Evolutionary conservation across 2,329 filamentous ascomycete genomes (phyloP).

Genomic region (Aureobasidium leucospermi): DNA sequence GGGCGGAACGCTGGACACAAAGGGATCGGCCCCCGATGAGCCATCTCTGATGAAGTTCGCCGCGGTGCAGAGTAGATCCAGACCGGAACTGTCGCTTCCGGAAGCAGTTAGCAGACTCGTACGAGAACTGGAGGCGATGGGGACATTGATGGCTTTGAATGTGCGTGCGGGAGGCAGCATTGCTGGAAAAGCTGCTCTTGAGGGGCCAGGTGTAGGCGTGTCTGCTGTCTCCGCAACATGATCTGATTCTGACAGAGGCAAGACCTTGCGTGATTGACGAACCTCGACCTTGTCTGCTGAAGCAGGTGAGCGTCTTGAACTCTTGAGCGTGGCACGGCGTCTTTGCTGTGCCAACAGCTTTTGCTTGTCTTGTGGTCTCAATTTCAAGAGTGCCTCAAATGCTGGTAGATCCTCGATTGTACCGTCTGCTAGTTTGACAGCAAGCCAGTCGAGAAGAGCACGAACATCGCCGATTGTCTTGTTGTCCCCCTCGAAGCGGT

Average conservation of each 20-base stretch:
- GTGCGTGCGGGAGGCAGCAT: too few relatives aligned
- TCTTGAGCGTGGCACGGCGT: background rate
- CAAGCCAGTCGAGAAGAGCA: background rate
- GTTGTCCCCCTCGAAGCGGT: background rate
- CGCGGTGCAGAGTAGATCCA: background rate
- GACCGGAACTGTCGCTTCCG: background rate
- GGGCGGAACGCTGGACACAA: background rate
- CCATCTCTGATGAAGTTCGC: background rate
- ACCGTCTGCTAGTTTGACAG: background rate
- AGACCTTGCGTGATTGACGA: background rate
- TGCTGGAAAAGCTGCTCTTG: background rate
- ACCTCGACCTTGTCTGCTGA: background rate
- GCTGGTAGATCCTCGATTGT: constrained; percentile 1
- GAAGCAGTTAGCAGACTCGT: background rate
- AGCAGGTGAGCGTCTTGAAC: background rate
- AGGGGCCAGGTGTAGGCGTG: background rate
- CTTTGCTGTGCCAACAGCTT: background rate
- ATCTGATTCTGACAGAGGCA: background rate
- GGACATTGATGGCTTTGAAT: background rate
- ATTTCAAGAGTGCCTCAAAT: background rate
- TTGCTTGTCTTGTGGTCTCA: background rate
- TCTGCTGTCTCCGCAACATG: background rate
- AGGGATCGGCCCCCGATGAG: background rate
- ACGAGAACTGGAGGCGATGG: background rate
- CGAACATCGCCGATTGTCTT: background rate